Evolutionary conservation across 805 yeast genomes (phyloP).

Genomic region (Debaryomyces hansenii): DNA sequence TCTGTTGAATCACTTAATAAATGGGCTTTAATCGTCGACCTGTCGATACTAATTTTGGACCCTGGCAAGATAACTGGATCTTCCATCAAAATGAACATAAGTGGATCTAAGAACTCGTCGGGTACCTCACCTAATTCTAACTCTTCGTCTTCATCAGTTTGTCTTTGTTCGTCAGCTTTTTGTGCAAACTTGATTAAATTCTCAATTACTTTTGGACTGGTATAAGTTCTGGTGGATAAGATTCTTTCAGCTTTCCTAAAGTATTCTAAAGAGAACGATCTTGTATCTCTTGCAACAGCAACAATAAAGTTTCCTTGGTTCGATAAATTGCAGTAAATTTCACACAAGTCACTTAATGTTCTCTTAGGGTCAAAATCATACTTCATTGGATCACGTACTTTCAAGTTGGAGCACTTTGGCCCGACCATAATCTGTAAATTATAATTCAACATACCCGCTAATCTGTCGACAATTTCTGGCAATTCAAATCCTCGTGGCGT

Average conservation of each 20-base stretch:
- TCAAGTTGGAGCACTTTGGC: slow-evolving; percentile 85
- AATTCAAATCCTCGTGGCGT: slow-evolving; percentile 85
- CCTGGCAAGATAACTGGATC: slow-evolving; percentile 95
- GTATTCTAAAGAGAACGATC: slow-evolving; percentile 72
- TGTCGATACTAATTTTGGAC: slow-evolving; percentile 80
- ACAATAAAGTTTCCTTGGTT: slow-evolving; percentile 61
- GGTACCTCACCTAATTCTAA: slow-evolving; percentile 90
- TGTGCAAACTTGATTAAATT: slow-evolving; percentile 56
- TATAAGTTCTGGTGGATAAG: slow-evolving; percentile 54
- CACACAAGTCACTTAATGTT: slow-evolving; percentile 66
- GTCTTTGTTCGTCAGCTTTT: slow-evolving; percentile 60
- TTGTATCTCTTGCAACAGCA: slow-evolving; percentile 88
- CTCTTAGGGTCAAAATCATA: slow-evolving; percentile 81
- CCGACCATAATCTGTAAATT: slow-evolving; percentile 93
- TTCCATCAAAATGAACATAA: slow-evolving; percentile 93
- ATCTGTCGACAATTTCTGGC: slow-evolving; percentile 87
- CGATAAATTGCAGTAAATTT: slow-evolving; percentile 74
- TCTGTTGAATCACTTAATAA: slow-evolving; percentile 92
- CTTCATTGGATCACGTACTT: slow-evolving; percentile 79
- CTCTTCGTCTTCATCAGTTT: slow-evolving; percentile 77
- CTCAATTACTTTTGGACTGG: slow-evolving; percentile 48
- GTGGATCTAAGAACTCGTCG: slow-evolving; percentile 94
- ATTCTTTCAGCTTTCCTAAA: slow-evolving; percentile 73
- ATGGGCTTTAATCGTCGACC: slow-evolving; percentile 91
- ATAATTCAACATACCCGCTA: slow-evolving; percentile 95